Evolutionary conservation across 352 stramenopile genomes (phyloP).

Genomic region (Globisporangium lucens): DNA sequence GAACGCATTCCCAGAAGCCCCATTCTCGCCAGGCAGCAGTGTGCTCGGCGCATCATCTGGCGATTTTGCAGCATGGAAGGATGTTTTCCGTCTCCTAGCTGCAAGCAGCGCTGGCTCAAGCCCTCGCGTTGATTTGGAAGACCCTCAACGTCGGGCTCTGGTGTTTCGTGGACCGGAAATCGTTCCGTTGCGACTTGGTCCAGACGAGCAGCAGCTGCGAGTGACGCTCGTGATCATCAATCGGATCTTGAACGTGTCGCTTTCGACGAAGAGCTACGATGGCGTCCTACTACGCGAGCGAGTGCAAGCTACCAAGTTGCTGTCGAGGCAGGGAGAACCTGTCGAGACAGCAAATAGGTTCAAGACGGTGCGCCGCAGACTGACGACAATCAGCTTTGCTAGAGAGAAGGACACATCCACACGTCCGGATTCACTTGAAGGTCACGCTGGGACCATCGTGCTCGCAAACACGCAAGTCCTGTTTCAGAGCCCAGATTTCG

Average conservation of each 20-base stretch:
- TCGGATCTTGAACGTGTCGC: background rate
- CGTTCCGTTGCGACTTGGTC: background rate
- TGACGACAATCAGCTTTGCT: background rate
- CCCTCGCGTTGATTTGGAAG: too few species aligned
- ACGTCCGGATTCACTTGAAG: background rate
- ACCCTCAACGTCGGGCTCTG: background rate
- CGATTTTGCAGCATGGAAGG: background rate
- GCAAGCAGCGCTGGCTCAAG: too few species aligned
- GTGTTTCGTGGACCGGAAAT: background rate
- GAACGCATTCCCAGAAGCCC: background rate
- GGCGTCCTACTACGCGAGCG: background rate
- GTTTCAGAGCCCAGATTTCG: background rate
- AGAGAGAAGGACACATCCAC: background rate
- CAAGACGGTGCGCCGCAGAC: slow-evolving; percentile 1
- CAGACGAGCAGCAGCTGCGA: background rate
- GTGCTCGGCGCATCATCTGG: background rate
- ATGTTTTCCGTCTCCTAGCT: background rate
- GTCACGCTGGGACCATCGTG: background rate
- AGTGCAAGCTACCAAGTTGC: background rate
- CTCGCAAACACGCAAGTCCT: background rate
- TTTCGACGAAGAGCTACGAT: background rate
- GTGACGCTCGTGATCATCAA: background rate
- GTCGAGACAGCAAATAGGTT: background rate
- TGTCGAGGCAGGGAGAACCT: background rate
- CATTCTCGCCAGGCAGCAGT: background rate